Evolutionary conservation across 2,329 filamentous ascomycete genomes (phyloP), one percentile per base, ranked within the genome.

Genomic region (Phaeosphaeria sp.): DNA sequence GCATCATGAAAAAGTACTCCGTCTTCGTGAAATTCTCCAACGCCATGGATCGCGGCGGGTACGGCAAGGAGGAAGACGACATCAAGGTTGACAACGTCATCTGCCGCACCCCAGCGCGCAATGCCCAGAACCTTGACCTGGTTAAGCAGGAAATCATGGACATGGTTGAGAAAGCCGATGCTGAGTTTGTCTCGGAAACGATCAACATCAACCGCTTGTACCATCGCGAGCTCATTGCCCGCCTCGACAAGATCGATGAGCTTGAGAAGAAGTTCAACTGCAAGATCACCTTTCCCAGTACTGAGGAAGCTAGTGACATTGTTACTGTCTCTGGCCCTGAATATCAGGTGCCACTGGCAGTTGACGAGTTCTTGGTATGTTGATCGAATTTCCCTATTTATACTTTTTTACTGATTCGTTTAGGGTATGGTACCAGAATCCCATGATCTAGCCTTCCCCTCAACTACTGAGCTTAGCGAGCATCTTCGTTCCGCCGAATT

Each of bases 1-100:
- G 94, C 54, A 98, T 99, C 81, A 99, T 99, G 95, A 98, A 99
- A 83, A 98, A 98, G 80, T 96, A 99, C 79, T 98, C 95, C 0
- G 95, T 99, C 67, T 99, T 99, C 71, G 95, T 99, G 81, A 99
- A 99, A 77, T 99, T 99, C 73, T 97, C 93, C 64, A 99, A 99
- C 70, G 95, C 95, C 17, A 98, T 98, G 93, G 95, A 99, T 75
- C 90, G 95, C 73, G 95, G 92, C 62, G 90, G 93, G 36, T 90
- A 96, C 78, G 92, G 93, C 64, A 93, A 96, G 66, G 93, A 98
- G 74, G 95, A 99, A 72, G 95, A 99, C 73, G 95, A 99, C 74
- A 92, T 97, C 80, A 97, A 97, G 78, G 93, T 98, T 46, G 95
- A 99, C 81, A 98, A 99, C 75, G 95, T 99, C 68, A 97, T 99